Evolutionary conservation across 2,329 filamentous ascomycete genomes (phyloP), one percentile per base, ranked within the genome.

Genomic region (Fusarium sp.): DNA sequence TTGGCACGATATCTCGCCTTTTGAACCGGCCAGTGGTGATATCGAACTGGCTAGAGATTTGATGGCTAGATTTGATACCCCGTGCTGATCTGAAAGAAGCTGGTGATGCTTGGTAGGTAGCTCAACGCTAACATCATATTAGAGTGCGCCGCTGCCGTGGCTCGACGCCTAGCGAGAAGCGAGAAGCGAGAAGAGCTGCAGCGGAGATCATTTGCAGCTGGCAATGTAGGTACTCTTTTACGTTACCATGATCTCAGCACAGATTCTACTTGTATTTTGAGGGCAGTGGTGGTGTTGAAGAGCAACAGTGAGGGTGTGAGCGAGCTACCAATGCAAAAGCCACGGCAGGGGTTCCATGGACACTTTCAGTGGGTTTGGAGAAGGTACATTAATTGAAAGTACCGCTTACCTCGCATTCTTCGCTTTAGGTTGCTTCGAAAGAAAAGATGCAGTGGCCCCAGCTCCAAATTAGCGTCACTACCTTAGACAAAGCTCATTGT

Each of bases 381-480:
- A 50, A 52, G 58, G 47, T 66, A 65, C 62, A 39, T 63, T 9
- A 13, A 23, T 32, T 14, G 19, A 9, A 62, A 57, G 62, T 65
- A 65, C 56, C 49, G 38, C 38, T 35, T 23, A 49, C 15, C 32
- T 32, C 9, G 10, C 37, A 29, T 47, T 53, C 48, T 59, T 59
- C 42, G 43, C 49, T 48, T 53, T 32, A 21, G 17, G 14, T 35
- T 35, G 14, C 33, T 31, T 10, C 9, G 9, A 17, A 13, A n/a
- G 27, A 55, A 56, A 65, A 65, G 56, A 60, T 55, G 62, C 53
- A 65, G 47, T 63, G 62, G 62, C 49, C 52, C 57, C 53, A 65
- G 61, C 61, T 65, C 52, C 53, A 17, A 41, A 5, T 41, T 65
- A 61, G 52, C 39, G 61, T 31, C 4, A 27, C 23, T 25, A 25